Percentiles rank a stretch among this genome's conserved stretches.
Evolutionary conservation across 352 stramenopile species (phyloP).

Genomic region (Lagenidium giganteum): DNA sequence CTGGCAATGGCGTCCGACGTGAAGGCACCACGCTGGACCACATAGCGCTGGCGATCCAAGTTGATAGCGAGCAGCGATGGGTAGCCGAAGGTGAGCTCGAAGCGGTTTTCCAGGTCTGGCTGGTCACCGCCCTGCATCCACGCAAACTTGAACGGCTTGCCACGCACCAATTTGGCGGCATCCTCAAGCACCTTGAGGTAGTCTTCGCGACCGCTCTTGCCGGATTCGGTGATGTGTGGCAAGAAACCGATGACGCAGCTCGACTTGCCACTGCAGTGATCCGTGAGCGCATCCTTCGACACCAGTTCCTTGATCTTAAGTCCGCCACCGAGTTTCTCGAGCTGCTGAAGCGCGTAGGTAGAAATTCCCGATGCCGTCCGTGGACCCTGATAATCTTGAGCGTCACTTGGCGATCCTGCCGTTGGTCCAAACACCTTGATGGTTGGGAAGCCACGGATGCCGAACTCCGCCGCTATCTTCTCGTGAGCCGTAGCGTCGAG

Average conservation of each 20-base stretch:
- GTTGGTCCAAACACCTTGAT: conserved; percentile 92
- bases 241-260: conserved; percentile 89
- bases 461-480: conserved; percentile 79
- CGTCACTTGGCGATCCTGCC: conserved; percentile 44
- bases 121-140: conserved; percentile 91
- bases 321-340: conserved; percentile 67
- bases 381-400: conserved; percentile 84
- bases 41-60: conserved; percentile 78
- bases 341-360: conserved; percentile 58
- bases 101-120: conserved; percentile 70
- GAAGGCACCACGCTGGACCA: conserved; percentile 78
- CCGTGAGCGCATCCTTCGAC: conserved; percentile 50
- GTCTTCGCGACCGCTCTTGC: conserved; percentile 74
- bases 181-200: conserved; percentile 83
- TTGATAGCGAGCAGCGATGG: conserved; percentile 88
- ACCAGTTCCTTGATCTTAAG: conserved; percentile 81
- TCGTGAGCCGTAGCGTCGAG: conserved; percentile 93
- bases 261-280: conserved; percentile 84
- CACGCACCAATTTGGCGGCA: conserved; percentile 80
- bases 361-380: conserved; percentile 83
- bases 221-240: conserved; percentile 86
- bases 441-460: conserved; percentile 92
- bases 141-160: conserved; percentile 88
- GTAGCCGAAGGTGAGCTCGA: conserved; percentile 89
- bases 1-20: conserved; percentile 54